Evolutionary conservation across 2,329 filamentous ascomycete genomes (phyloP).

Genomic region (Aspergillus carbonarius): DNA sequence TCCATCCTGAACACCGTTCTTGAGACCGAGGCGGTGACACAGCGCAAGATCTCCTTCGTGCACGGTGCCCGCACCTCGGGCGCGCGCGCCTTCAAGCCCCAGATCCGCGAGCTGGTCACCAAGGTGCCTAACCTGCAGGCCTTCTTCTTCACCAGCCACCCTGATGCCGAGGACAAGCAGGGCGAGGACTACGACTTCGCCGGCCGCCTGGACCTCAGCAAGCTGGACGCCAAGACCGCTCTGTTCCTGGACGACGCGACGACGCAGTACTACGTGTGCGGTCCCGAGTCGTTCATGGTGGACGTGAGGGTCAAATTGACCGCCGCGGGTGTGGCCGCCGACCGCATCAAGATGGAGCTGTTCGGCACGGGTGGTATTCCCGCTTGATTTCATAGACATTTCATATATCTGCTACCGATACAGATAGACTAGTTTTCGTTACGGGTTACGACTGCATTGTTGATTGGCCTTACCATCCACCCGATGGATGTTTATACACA

Average conservation of each 20-base stretch:
- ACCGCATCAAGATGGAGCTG: constrained; percentile 65
- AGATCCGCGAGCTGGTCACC: constrained; percentile 48
- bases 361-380: constrained; percentile 58
- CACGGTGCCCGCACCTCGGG: constrained; percentile 56
- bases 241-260: constrained; percentile 56
- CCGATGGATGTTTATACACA: background rate
- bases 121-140: constrained; percentile 50
- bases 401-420: background rate
- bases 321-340: constrained; percentile 56
- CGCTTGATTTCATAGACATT: background rate
- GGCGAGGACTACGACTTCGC: constrained; percentile 61
- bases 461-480: background rate
- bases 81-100: constrained; percentile 53
- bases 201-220: constrained; percentile 60
- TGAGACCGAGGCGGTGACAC: constrained; percentile 37
- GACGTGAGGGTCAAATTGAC: constrained; percentile 56
- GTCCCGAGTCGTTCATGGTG: constrained; percentile 69
- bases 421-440: background rate
- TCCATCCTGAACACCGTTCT: constrained; percentile 59
- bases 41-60: constrained; percentile 58
- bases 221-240: constrained; percentile 52
- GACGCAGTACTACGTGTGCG: constrained; percentile 71
- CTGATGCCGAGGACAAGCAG: constrained; percentile 47
- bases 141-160: constrained; percentile 59
- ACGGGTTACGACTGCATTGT: background rate